Evolutionary conservation across 495 filamentous ascomycete species (phyloP).

Genomic region (Neurospora sp.): DNA sequence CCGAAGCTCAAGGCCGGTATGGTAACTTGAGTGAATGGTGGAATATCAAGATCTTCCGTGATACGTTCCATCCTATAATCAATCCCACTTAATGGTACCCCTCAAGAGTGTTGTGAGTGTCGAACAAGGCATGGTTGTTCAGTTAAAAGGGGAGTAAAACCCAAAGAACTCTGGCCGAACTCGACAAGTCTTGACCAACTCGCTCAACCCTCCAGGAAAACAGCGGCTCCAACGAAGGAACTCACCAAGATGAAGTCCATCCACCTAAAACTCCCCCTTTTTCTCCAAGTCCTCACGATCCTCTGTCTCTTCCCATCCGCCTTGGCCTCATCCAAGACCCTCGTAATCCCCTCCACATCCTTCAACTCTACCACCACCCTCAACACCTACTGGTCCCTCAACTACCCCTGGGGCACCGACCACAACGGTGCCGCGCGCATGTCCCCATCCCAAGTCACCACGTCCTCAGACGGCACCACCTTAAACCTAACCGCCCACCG

Average conservation of each 20-base stretch:
- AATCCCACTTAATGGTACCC: neutral
- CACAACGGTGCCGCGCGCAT: constrained; percentile 52
- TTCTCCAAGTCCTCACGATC: neutral
- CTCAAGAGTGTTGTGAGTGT: neutral
- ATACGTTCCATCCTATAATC: neutral
- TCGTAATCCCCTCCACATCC: constrained; percentile 42
- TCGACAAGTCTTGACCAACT: neutral
- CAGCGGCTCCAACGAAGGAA: neutral
- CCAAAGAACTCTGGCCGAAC: neutral
- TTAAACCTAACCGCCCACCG: constrained; percentile 38
- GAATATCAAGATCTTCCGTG: neutral
- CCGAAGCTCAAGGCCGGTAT: neutral
- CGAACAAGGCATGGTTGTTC: neutral
- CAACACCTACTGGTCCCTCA: constrained; percentile 42
- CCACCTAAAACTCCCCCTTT: neutral
- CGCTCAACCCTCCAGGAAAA: neutral
- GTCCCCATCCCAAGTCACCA: constrained; percentile 29
- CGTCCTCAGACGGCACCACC: constrained; percentile 18
- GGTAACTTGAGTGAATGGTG: neutral
- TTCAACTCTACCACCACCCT: constrained; percentile 37
- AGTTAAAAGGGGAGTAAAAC: neutral
- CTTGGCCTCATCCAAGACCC: constrained; percentile 20
- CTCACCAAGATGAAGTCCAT: neutral
- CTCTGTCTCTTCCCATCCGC: neutral
- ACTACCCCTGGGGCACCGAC: constrained; percentile 37